phyloP scores from a whole-genome alignment of 129 eudicot genomes.

The Lonicera japonica region DNA sequence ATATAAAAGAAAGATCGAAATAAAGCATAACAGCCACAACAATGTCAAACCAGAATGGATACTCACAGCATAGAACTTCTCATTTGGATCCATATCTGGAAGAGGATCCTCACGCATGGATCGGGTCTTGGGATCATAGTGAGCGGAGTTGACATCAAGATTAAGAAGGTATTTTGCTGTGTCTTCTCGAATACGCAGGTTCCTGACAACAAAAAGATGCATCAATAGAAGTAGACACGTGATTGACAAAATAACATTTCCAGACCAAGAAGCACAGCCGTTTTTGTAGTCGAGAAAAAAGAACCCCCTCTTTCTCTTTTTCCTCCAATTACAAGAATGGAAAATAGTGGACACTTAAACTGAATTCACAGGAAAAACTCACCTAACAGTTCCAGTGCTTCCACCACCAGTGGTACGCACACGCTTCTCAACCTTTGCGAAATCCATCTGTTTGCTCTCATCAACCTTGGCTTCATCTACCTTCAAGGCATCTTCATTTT shows the following conservation, averaged over 20 bases:
- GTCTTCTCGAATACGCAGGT: conserved; percentile 87
- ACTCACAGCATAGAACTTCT: conserved; percentile 76
- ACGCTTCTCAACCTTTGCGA: conserved; percentile 96
- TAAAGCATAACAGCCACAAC: not conserved
- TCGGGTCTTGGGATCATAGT: conserved; percentile 93
- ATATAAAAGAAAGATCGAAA: not conserved
- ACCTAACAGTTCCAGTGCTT: conserved; percentile 72
- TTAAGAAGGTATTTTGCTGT: conserved; percentile 87
- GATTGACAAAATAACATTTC: not conserved
- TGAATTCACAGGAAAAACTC: not conserved
- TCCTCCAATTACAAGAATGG: too few species aligned
- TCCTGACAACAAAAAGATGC: conserved; percentile 24
- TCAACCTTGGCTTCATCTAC: conserved; percentile 96
- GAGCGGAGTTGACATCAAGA: conserved; percentile 86
- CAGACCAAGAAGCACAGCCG: not conserved
- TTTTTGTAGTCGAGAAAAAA: too few species aligned
- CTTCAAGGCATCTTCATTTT: conserved; percentile 69
- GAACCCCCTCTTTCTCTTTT: too few species aligned
- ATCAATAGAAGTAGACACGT: not conserved
- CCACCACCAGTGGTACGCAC: conserved; percentile 97
- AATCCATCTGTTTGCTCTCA: conserved; percentile 95
- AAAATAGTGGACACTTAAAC: not conserved
- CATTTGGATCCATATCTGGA: conserved; percentile 89
- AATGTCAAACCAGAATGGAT: not conserved
- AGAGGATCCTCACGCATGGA: conserved; percentile 99